These are phyloP conservation scores for Giardia duodenalis DNA, from an alignment of 208 protist species.

Conservation along the genomic window DNA sequence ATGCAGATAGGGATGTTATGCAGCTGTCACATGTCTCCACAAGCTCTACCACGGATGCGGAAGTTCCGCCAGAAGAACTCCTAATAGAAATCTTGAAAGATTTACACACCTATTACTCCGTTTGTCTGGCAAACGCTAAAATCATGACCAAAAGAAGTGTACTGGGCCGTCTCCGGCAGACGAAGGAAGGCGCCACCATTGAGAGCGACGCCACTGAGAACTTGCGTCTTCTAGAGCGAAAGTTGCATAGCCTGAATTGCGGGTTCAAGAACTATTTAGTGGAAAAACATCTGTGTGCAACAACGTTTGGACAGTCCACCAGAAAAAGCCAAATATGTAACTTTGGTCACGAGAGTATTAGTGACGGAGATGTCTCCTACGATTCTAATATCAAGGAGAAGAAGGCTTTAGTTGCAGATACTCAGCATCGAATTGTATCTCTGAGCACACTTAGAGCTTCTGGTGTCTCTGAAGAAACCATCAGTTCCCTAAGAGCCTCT, in stretches of 20 bases:
- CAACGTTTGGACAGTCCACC: not conserved
- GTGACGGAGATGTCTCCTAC: not conserved
- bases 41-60: not conserved
- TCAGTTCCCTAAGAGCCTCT: not conserved
- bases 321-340: not conserved
- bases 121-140: not conserved
- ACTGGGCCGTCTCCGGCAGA: not conserved
- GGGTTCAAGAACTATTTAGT: not conserved
- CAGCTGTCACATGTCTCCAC: not conserved
- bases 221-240: not conserved
- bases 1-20: no score
- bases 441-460: not conserved
- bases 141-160: not conserved
- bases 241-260: not conserved
- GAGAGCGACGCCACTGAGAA: not conserved
- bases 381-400: not conserved
- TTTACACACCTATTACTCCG: not conserved
- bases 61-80: not conserved
- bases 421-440: not conserved
- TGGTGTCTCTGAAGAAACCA: not conserved
- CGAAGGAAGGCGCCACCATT: not conserved
- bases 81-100: not conserved
- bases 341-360: not conserved
- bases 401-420: not conserved
- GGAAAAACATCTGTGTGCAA: not conserved